Evolutionary conservation across 768 basidiomycete species (phyloP).

Genomic region (Cystobasidium onofrii): DNA sequence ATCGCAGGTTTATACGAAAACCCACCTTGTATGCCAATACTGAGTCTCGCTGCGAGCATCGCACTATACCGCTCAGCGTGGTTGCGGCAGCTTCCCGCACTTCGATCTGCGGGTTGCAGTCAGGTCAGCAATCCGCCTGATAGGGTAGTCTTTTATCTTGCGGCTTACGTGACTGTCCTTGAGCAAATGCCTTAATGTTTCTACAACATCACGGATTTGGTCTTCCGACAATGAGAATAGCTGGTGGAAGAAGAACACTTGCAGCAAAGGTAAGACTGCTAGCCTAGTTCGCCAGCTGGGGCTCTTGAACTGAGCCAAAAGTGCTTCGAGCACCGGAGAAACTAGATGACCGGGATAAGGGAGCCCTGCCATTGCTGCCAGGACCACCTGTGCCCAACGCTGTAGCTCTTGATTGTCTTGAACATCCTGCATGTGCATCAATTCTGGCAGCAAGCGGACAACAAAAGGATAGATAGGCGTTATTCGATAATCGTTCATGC

Average conservation of each 20-base stretch:
- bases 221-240: constrained; percentile 68
- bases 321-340: constrained; percentile 59
- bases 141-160: neutral
- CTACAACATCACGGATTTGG: constrained; percentile 69
- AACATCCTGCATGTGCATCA: constrained; percentile 48
- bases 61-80: constrained; percentile 48
- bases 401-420: constrained; percentile 55
- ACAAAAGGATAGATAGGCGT: constrained; percentile 40
- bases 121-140: constrained; percentile 45
- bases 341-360: constrained; percentile 65
- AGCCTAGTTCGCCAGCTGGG: constrained; percentile 78
- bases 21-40: constrained; percentile 46
- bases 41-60: constrained; percentile 48
- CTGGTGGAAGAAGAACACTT: constrained; percentile 59
- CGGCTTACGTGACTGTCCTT: constrained; percentile 49
- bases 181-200: constrained; percentile 73
- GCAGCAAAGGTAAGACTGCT: constrained; percentile 71
- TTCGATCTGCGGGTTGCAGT: constrained; percentile 37
- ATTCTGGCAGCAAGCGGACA: constrained; percentile 37
- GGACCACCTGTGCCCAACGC: constrained; percentile 57
- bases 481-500: constrained; percentile 37
- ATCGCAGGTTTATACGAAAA: neutral
- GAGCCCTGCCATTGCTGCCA: constrained; percentile 78
- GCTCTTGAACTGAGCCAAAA: constrained; percentile 71
- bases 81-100: constrained; percentile 41